Evolutionary conservation across 1,284 basidiomycete species (phyloP), one percentile per base, ranked within the genome.

Genomic region (Cryptococcus hybrid): DNA sequence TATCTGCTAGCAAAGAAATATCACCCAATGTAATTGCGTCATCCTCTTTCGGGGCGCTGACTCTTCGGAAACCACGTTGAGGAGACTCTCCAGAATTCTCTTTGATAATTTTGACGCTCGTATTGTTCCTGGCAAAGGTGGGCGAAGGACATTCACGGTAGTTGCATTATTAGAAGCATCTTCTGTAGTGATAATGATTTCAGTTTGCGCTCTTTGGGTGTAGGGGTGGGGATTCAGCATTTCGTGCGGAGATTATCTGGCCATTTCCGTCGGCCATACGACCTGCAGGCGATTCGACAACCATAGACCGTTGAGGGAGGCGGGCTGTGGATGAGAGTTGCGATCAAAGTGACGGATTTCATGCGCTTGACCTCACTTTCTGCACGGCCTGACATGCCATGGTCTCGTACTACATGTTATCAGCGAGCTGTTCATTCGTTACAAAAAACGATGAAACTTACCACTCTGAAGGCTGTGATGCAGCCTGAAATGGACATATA

Each of bases 21-120:
- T 99, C 96, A n/a, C 91, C 92, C 8, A 99, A 84, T 0, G 95
- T 97, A 68, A 98, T 87, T 4, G 87, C 88, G 59, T 94, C 90
- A 56, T 93, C 90, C 53, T 79, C 78, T 46, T 59, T 63, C 5
- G 62, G 58, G 7, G 60, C 62, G 36, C 49, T 51, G 37, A 40
- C 18, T 18, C 15, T 15, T 1, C 12, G 38, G 49, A 44, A 67
- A 55, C 68, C 64, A 40, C 13, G 37, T 30, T 35, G 46, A 6
- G 46, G 46, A 7, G 46, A 30, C 30, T 62, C 56, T 8, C 62
- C 60, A 15, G 57, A 35, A 30, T 60, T 56, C 49, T 95, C 92
- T 66, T 92, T 91, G 47, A 94, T 85, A 63, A 95, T 94, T 82
- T 87, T 88, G 40, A 95, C 88, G 57, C 88, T 89, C 0, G 90